A percentile compares a stretch with the other conserved stretches of the same genome.
Evolutionary conservation across 306 rosid genomes (phyloP).

Genomic region (Myrica gale): DNA sequence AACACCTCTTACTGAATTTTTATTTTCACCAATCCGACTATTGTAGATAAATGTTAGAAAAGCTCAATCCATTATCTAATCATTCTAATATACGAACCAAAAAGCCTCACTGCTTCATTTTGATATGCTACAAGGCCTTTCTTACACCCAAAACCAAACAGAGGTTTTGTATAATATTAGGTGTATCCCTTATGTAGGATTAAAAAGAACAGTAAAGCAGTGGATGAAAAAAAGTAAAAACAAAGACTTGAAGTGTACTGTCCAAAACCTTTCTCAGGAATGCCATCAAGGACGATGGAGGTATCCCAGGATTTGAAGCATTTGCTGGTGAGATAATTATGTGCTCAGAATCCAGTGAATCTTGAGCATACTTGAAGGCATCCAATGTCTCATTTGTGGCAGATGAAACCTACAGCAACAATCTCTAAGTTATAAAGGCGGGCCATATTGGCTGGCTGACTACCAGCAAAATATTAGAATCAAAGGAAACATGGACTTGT

Average conservation of each 20-base stretch:
- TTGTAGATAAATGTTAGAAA: not conserved
- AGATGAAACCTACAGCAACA: constrained; percentile 63
- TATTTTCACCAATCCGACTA: not conserved
- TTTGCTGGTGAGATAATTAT: constrained; percentile 56
- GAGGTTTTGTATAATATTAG: not conserved
- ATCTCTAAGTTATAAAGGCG: constrained; percentile 9
- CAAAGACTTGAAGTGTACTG: constrained; percentile 1
- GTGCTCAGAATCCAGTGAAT: constrained; percentile 61
- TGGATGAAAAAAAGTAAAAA: not conserved
- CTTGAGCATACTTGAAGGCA: constrained; percentile 71
- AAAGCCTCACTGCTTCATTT: not conserved
- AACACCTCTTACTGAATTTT: too few relatives aligned
- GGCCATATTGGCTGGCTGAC: constrained; percentile 21
- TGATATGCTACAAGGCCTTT: not conserved
- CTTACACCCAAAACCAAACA: not conserved
- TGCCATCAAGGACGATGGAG: constrained; percentile 88
- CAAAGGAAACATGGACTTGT: not conserved
- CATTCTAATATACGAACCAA: not conserved
- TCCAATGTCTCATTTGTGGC: constrained; percentile 55
- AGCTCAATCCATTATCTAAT: not conserved
- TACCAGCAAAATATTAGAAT: constrained; percentile 14
- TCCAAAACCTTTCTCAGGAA: constrained; percentile 64
- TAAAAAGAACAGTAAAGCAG: not conserved
- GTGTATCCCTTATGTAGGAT: not conserved
- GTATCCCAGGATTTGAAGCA: constrained; percentile 89